Evolutionary conservation across 2,329 filamentous ascomycete genomes (phyloP).

Genomic region (Pestalotiopsis sp.): DNA sequence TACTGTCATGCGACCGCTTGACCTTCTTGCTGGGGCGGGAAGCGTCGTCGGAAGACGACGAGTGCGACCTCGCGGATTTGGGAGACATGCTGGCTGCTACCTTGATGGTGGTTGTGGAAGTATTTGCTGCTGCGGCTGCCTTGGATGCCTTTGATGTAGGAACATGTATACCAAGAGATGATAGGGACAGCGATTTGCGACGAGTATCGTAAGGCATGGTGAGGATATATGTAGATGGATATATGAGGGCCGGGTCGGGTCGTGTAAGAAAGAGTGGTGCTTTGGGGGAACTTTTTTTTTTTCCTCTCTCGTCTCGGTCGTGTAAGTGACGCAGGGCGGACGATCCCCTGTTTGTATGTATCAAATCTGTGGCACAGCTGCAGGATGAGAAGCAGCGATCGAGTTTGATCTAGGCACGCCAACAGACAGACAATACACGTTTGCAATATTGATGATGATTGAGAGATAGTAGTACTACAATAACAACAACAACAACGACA

Average conservation of each 20-base stretch:
- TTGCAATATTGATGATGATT: not conserved
- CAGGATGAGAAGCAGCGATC: conserved; percentile 11
- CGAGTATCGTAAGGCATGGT: conserved; percentile 94
- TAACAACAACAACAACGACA: conserved; percentile 1
- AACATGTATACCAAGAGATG: conserved; percentile 89
- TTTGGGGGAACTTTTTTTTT: not conserved
- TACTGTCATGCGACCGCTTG: conserved; percentile 74
- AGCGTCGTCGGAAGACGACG: conserved; percentile 30
- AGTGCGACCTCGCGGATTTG: conserved; percentile 32
- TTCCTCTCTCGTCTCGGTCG: not conserved
- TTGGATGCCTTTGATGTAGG: conserved; percentile 58
- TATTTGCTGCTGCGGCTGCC: conserved; percentile 40
- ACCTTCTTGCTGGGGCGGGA: conserved; percentile 63
- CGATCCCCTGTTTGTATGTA: not conserved
- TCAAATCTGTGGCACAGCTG: conserved; percentile 10
- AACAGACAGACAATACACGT: not conserved
- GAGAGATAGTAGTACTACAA: conserved; percentile 9
- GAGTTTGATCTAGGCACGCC: not conserved
- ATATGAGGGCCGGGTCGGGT: not conserved
- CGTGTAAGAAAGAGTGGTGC: conserved; percentile 1
- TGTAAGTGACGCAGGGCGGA: not conserved
- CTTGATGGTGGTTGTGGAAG: conserved; percentile 18
- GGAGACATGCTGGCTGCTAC: conserved; percentile 28
- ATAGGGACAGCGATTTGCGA: conserved; percentile 91
- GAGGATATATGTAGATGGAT: not conserved